Base-by-base conservation (phyloP, 345 rosid species). In the Eucalyptus leucophloia region DNA sequence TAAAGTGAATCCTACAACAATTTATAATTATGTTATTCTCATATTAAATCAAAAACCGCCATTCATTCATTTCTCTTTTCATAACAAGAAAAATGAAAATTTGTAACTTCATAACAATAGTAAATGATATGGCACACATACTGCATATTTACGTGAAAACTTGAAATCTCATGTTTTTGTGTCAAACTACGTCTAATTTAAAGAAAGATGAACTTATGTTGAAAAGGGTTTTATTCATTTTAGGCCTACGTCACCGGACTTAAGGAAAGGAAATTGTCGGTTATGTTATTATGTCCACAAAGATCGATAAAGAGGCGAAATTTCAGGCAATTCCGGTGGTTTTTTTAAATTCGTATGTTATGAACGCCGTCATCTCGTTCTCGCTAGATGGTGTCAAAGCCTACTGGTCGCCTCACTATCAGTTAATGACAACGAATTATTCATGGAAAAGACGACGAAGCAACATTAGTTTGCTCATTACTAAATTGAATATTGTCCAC, bases 1-100 rank as follows among this genome's bases (percentile, higher is more conserved):
- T 3, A 51, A 0, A 51, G 9, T 3, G 23, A 7, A 51, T 23
- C 23, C 9, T 7, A 51, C 4, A 51, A 51, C 3, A 7, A 3
- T 18, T 51, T 7, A 51, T 51, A 51, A 51, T 3, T 51, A 51
- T 18, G 0, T 51, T 18, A 51, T 18, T 51, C 23, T 51, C 9
- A 51, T 18, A 18, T 4, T 51, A 51, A 3, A 51, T 51, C 7
- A 51, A 51, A 51, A 3, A 51, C 9, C 2, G 4, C 7, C 56
- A 51, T 7, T 51, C 2, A 2, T 7, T 51, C 9, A 51, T 51
- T 51, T 51, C 4, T 51, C 23, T 0, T 23, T 23, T 54, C 2
- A 23, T 54, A 23, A 23, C 4, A 54, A 54, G 3, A 54, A 54
- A 21, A 54, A 9, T 2, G 2, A 54, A 54, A 54, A 9, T 54